These are phyloP conservation scores for Botrytis pseudocinerea DNA, from an alignment of 2,329 filamentous ascomycete species.

Conservation along the genomic window DNA sequence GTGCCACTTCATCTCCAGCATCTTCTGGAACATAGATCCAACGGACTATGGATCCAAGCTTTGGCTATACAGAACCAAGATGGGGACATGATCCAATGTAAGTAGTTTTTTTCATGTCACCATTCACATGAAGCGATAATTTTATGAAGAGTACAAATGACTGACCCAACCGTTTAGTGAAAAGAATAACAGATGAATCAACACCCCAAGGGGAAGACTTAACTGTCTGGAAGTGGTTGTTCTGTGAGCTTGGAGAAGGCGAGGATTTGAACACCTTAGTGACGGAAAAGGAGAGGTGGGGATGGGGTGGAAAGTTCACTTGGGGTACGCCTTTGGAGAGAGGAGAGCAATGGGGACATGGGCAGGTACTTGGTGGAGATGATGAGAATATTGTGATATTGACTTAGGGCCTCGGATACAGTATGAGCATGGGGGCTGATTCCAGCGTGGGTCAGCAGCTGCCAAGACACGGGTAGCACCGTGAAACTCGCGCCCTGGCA, in stretches of 20 bases:
- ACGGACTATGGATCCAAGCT: neutral
- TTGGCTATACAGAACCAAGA: neutral
- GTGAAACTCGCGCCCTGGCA: neutral
- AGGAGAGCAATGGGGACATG: neutral
- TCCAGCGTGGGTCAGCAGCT: neutral
- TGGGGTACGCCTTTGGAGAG: neutral
- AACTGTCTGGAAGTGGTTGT: constrained; percentile 1
- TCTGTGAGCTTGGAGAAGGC: neutral
- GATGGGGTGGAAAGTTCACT: constrained; percentile 3
- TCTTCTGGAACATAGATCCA: neutral
- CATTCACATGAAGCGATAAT: neutral
- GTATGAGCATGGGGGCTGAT: neutral
- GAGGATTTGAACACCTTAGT: neutral
- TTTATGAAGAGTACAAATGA: neutral
- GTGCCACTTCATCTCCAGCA: neutral
- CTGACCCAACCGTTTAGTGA: neutral
- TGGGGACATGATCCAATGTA: constrained; percentile 2
- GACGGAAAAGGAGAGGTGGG: neutral
- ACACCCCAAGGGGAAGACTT: neutral
- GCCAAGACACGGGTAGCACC: neutral
- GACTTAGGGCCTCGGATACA: neutral
- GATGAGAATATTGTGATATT: neutral
- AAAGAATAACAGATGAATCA: neutral
- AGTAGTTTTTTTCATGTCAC: neutral
- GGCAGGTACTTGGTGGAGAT: neutral